Evolutionary conservation across 2,329 filamentous ascomycete genomes (phyloP).

Genomic region (Claviceps purpurea): DNA sequence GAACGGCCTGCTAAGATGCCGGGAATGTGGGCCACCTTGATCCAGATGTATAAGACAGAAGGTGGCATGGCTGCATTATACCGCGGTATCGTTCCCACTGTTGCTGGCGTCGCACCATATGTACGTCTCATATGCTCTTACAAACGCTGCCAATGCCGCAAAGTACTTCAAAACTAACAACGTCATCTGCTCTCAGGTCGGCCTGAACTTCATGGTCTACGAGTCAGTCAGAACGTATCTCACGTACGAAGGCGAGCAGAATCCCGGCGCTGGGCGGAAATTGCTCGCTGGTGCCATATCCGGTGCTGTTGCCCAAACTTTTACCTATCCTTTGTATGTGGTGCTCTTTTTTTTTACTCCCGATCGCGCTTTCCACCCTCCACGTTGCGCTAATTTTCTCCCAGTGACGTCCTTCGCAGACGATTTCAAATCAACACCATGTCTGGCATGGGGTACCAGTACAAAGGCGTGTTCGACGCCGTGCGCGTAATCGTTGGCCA

Average conservation of each 20-base stretch:
- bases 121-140: conserved; percentile 29
- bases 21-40: conserved; percentile 82
- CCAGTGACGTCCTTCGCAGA: conserved; percentile 76
- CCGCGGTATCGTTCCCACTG: conserved; percentile 82
- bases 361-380: neutral
- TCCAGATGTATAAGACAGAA: conserved; percentile 78
- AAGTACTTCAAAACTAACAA: conserved; percentile 8
- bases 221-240: conserved; percentile 74
- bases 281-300: conserved; percentile 82
- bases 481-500: conserved; percentile 67
- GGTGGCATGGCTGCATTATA: conserved; percentile 81
- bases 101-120: conserved; percentile 91
- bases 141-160: neutral
- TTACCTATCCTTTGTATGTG: conserved; percentile 91
- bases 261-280: conserved; percentile 69
- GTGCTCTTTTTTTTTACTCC: neutral
- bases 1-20: conserved; percentile 55
- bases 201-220: conserved; percentile 97
- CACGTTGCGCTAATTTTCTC: conserved; percentile 8
- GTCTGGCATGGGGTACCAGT: conserved; percentile 95
- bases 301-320: conserved; percentile 93
- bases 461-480: conserved; percentile 76
- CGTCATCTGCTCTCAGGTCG: conserved; percentile 45
- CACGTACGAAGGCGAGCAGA: conserved; percentile 76
- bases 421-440: conserved; percentile 99